Conservation (phyloP, 192 early-diverging fungal species). For the Thamnidium elegans region DNA sequence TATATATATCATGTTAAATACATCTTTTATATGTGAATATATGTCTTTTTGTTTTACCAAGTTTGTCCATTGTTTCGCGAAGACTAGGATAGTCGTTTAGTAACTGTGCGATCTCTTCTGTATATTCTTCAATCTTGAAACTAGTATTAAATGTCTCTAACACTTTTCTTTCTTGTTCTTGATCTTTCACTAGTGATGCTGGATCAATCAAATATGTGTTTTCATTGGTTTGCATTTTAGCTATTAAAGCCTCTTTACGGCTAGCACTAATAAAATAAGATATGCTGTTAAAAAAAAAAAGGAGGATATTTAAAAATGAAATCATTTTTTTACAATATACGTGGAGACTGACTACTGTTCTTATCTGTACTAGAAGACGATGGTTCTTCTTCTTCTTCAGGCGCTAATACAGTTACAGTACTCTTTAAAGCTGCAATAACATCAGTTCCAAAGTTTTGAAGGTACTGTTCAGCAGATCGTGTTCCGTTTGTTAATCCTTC, state of each 20-base stretch:
- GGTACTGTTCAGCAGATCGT: slow-evolving; percentile 48
- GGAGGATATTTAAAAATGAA: too few species aligned
- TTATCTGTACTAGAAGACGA: slow-evolving; percentile 12
- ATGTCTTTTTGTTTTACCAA: slow-evolving; percentile 7
- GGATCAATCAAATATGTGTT: slow-evolving; percentile 42
- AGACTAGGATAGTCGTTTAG: slow-evolving; percentile 45
- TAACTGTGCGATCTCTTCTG: slow-evolving; percentile 41
- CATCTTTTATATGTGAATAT: not conserved
- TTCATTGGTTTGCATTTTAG: slow-evolving; percentile 41
- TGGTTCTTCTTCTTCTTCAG: slow-evolving; percentile 15
- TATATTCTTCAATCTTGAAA: slow-evolving; percentile 50
- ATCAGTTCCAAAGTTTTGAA: slow-evolving; percentile 46
- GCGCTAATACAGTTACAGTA: slow-evolving; percentile 43
- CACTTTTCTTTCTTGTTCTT: slow-evolving; percentile 34
- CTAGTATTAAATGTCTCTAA: slow-evolving; percentile 43
- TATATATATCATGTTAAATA: not conserved
- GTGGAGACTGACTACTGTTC: slow-evolving; percentile 12
- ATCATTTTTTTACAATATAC: slow-evolving; percentile 20
- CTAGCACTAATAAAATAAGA: not conserved
- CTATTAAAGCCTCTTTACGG: slow-evolving; percentile 45
- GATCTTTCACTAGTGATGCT: not conserved
- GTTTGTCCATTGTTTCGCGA: slow-evolving; percentile 42
- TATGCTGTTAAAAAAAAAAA: too few species aligned
- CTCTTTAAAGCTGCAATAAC: slow-evolving; percentile 41
- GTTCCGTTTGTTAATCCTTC: slow-evolving; percentile 38